Conservation (phyloP, 495 filamentous ascomycete genomes). For the Pseudotulostoma volvatum region DNA sequence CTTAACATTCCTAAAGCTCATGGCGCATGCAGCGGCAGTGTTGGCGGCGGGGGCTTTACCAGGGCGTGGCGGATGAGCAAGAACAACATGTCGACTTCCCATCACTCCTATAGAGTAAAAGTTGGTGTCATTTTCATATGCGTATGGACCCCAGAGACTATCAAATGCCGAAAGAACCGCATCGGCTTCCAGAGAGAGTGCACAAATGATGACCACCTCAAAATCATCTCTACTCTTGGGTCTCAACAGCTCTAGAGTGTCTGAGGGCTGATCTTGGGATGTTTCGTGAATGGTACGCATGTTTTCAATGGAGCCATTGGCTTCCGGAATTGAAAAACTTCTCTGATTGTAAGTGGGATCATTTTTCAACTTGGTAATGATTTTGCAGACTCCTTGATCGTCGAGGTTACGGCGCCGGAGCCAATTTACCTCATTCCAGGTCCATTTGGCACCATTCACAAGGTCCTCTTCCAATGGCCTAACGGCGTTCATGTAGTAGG, state of each 20-base stretch:
- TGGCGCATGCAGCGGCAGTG: conserved; percentile 6
- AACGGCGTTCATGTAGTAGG: conserved; percentile 5
- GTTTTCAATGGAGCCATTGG: not conserved
- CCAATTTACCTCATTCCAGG: conserved; percentile 5
- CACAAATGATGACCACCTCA: conserved; percentile 14
- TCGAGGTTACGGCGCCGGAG: not conserved
- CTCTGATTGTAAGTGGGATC: not conserved
- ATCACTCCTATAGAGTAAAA: conserved; percentile 14
- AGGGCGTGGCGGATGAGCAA: conserved; percentile 9
- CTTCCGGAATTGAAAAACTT: not conserved
- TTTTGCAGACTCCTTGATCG: not conserved
- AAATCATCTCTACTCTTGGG: conserved; percentile 9
- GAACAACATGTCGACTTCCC: conserved; percentile 13
- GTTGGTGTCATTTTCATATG: conserved; percentile 9
- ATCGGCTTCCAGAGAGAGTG: conserved; percentile 12
- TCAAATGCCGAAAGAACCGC: conserved; percentile 18
- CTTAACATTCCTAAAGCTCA: conserved; percentile 10
- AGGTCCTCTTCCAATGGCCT: conserved; percentile 8
- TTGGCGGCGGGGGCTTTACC: conserved; percentile 10
- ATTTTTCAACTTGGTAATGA: not conserved
- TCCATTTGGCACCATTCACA: conserved; percentile 7
- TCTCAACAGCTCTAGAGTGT: not conserved
- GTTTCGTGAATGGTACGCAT: not conserved
- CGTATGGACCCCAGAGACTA: conserved; percentile 5
- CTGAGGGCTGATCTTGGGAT: not conserved